Conservation (phyloP, 305 asterid species). For the Petunia hybrid region DNA sequence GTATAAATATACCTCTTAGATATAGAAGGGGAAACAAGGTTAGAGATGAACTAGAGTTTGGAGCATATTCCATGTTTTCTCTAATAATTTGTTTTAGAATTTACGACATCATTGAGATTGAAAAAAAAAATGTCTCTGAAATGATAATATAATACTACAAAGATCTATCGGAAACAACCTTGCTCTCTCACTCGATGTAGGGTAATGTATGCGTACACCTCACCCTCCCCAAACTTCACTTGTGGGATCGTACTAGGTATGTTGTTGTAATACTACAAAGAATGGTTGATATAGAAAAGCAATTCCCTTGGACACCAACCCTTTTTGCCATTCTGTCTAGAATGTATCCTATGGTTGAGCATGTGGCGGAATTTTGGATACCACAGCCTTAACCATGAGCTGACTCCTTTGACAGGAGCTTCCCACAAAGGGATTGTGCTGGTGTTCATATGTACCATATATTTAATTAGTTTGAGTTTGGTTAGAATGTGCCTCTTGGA, state of each 20-base stretch:
- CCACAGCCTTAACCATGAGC: neutral
- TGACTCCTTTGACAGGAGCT: neutral
- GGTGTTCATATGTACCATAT: slow-evolving; percentile 19
- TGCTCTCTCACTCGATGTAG: too few relatives aligned
- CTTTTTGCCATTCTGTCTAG: too few relatives aligned
- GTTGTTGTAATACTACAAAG: too few relatives aligned
- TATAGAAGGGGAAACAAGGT: neutral
- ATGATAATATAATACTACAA: too few relatives aligned
- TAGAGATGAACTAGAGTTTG: neutral
- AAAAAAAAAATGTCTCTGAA: neutral
- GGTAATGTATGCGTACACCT: too few relatives aligned
- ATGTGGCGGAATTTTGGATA: neutral
- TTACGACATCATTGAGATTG: neutral
- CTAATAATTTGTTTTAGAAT: neutral
- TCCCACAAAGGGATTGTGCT: neutral
- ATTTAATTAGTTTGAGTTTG: neutral
- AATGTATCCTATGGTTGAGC: neutral
- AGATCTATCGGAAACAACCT: too few relatives aligned
- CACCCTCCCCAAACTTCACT: too few relatives aligned
- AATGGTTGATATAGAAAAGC: too few relatives aligned
- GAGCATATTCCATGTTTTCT: neutral
- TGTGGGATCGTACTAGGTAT: too few relatives aligned
- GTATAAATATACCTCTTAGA: neutral
- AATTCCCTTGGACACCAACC: too few relatives aligned
- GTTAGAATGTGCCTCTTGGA: slow-evolving; percentile 10